phyloP scores from a whole-genome alignment of 2,329 filamentous ascomycete species.

The Paracorniculantispora psalliotae region DNA sequence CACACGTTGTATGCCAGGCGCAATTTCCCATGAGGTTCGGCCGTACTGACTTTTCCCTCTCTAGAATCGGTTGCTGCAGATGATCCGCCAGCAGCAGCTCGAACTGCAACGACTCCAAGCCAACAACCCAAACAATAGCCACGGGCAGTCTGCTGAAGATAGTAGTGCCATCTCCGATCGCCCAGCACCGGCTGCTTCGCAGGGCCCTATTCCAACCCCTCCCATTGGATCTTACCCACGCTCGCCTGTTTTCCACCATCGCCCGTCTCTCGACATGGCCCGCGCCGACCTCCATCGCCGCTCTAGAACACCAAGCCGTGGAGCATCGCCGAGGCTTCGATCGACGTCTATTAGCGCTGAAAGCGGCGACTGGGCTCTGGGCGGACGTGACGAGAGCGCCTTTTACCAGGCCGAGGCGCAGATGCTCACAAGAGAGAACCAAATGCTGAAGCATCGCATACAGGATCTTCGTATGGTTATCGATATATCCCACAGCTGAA shows the following conservation, averaged over 20 bases:
- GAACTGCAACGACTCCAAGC: constrained; percentile 60
- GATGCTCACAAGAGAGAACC: constrained; percentile 72
- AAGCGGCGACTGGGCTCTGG: constrained; percentile 56
- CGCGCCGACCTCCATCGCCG: constrained; percentile 51
- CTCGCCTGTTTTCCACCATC: constrained; percentile 46
- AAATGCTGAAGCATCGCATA: constrained; percentile 73
- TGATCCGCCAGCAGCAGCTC: constrained; percentile 72
- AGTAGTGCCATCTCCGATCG: constrained; percentile 44
- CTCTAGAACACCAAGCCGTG: constrained; percentile 55
- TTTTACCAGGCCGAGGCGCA: constrained; percentile 82
- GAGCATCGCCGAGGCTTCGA: constrained; percentile 52
- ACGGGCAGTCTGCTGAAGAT: constrained; percentile 44
- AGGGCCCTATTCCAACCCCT: constrained; percentile 28
- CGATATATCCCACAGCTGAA: not conserved
- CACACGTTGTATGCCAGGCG: constrained; percentile 57
- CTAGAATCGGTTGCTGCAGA: constrained; percentile 68
- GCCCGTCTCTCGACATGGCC: constrained; percentile 55
- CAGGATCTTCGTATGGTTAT: constrained; percentile 58
- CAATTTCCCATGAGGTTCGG: constrained; percentile 13
- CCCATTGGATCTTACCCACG: constrained; percentile 41
- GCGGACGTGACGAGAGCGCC: constrained; percentile 66
- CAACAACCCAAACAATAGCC: constrained; percentile 31
- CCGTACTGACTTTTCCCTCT: not conserved
- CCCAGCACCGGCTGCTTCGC: constrained; percentile 33
- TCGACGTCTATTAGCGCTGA: constrained; percentile 56